These are phyloP conservation scores for Simplicillium sp. DNA, from an alignment of 2,329 filamentous ascomycete genomes.

Conservation along the genomic window DNA sequence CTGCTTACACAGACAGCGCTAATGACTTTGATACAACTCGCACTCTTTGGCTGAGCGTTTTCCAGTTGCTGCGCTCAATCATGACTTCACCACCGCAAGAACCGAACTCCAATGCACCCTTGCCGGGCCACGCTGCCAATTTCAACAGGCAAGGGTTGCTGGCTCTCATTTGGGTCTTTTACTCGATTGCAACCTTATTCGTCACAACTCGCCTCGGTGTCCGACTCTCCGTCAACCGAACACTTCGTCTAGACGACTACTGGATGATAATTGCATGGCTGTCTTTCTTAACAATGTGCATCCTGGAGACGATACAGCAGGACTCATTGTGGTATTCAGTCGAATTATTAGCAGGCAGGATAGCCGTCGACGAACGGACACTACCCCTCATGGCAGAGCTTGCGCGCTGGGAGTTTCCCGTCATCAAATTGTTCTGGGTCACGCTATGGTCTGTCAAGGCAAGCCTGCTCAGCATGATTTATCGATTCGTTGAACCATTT, in stretches of 20 bases:
- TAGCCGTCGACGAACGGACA: no score
- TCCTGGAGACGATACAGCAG: conserved; percentile 11
- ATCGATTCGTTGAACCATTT: conserved; percentile 9
- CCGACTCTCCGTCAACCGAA: conserved; percentile 13
- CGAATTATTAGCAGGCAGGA: conserved; percentile 7
- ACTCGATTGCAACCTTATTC: conserved; percentile 15
- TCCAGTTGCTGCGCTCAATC: no score
- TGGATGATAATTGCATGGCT: conserved; percentile 19
- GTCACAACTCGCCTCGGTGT: conserved; percentile 16
- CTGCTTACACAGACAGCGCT: no score
- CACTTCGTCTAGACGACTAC: conserved; percentile 17
- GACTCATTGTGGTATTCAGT: conserved; percentile 11
- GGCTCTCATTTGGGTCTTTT: conserved; percentile 18
- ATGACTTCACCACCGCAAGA: no score
- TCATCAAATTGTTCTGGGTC: conserved; percentile 15
- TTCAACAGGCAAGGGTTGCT: conserved; percentile 10
- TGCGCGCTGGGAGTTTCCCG: conserved; percentile 11
- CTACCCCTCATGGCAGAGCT: conserved; percentile 3
- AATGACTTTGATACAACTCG: no score
- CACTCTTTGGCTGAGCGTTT: no score
- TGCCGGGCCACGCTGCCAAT: conserved; percentile 6
- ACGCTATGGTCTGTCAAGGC: conserved; percentile 14
- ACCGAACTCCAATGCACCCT: conserved; percentile 6
- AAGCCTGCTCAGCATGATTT: conserved; percentile 13
- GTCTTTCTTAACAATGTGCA: conserved; percentile 12